Evolutionary conservation across 2,329 filamentous ascomycete species (phyloP).

Genomic region (Didymellaceae sp.): DNA sequence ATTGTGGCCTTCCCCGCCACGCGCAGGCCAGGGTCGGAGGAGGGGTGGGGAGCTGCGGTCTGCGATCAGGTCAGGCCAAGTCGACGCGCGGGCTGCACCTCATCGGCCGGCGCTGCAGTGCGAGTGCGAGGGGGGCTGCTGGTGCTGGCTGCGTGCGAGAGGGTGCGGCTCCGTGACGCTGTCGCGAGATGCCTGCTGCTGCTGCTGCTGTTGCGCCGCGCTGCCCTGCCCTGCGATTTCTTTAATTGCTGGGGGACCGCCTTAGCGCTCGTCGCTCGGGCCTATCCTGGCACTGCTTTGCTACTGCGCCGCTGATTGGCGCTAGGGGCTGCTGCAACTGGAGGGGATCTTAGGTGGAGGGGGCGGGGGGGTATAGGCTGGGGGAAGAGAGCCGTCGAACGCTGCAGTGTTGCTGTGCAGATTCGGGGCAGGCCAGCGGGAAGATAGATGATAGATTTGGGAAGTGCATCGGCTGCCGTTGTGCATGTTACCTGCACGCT

Average conservation of each 20-base stretch:
- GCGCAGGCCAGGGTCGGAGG: conserved; percentile 30
- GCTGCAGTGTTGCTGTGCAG: neutral
- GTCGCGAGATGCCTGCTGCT: neutral
- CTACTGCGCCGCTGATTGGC: conserved; percentile 40
- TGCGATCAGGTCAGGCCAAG: conserved; percentile 16
- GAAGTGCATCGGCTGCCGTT: neutral
- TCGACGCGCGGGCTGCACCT: conserved; percentile 13
- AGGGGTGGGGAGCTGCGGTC: conserved; percentile 16
- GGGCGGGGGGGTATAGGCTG: too few species aligned
- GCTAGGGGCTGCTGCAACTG: conserved; percentile 19
- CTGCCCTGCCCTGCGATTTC: conserved; percentile 30
- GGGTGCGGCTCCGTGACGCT: neutral
- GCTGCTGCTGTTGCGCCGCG: conserved; percentile 3
- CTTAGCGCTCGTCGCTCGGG: conserved; percentile 46
- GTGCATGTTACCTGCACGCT: conserved; percentile 4
- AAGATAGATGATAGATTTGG: too few species aligned
- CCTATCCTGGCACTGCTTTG: conserved; percentile 18
- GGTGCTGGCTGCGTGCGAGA: neutral
- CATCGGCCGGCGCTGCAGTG: conserved; percentile 7
- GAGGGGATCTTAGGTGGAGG: too few species aligned
- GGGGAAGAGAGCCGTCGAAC: too few species aligned
- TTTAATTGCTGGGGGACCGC: conserved; percentile 40
- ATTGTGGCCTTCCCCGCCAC: conserved; percentile 52
- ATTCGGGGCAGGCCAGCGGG: neutral
- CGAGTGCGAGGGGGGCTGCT: conserved; percentile 8